Conservation (phyloP, 805 yeast species). For the Cyberlindnera veronae region DNA sequence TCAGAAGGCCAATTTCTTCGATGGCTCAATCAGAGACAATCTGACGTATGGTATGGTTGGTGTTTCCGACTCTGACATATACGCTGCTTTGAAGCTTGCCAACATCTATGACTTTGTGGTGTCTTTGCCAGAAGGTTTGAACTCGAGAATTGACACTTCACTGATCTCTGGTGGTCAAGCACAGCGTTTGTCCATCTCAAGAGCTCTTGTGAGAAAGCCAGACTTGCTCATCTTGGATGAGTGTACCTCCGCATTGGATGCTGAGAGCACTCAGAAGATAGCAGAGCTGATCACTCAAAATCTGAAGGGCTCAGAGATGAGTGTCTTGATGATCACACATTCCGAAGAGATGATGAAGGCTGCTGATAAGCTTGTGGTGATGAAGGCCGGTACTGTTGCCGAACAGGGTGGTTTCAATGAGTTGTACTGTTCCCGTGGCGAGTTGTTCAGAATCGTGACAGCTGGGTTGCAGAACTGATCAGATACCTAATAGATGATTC, state of each 20-base stretch:
- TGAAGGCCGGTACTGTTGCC: slow-evolving; percentile 45
- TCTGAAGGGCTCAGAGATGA: slow-evolving; percentile 35
- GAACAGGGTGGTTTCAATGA: slow-evolving; percentile 42
- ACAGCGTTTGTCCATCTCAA: slow-evolving; percentile 79
- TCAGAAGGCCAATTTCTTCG: slow-evolving; percentile 69
- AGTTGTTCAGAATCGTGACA: slow-evolving; percentile 28
- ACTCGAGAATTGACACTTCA: slow-evolving; percentile 51
- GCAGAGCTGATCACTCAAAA: slow-evolving; percentile 41
- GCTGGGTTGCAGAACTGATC: slow-evolving; percentile 16
- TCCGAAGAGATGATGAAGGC: slow-evolving; percentile 59
- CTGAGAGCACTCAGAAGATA: slow-evolving; percentile 51
- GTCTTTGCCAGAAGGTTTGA: slow-evolving; percentile 53
- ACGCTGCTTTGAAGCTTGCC: slow-evolving; percentile 39
- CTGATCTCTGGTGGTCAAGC: slow-evolving; percentile 86
- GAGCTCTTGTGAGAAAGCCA: slow-evolving; percentile 73
- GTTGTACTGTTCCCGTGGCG: slow-evolving; percentile 29
- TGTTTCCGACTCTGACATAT: slow-evolving; percentile 35
- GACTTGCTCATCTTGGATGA: slow-evolving; percentile 69
- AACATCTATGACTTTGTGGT: slow-evolving; percentile 53
- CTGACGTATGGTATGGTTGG: slow-evolving; percentile 52
- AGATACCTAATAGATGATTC: no score
- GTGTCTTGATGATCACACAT: slow-evolving; percentile 71
- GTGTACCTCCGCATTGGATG: slow-evolving; percentile 84
- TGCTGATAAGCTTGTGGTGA: slow-evolving; percentile 47
- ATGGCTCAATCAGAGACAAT: slow-evolving; percentile 72